Evolutionary conservation across 2,329 filamentous ascomycete species (phyloP).

Genomic region (Aspergillus sojae): DNA sequence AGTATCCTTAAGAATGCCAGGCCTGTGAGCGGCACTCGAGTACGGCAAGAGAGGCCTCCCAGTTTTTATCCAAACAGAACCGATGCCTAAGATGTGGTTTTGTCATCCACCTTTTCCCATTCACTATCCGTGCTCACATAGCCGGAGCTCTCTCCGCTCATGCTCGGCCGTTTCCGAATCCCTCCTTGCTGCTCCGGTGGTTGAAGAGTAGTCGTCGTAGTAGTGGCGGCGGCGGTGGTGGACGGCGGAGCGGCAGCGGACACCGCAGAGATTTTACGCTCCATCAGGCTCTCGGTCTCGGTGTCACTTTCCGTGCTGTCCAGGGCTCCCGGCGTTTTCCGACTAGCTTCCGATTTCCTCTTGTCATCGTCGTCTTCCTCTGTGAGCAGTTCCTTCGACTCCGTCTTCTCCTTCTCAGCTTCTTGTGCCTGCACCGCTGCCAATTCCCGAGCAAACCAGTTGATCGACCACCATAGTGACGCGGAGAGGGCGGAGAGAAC

Average conservation of each 20-base stretch:
- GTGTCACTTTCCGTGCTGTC: constrained; percentile 48
- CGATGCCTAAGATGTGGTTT: constrained; percentile 11
- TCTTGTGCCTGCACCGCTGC: constrained; percentile 54
- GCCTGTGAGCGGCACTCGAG: not conserved
- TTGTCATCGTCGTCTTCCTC: constrained; percentile 13
- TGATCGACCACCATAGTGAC: constrained; percentile 89
- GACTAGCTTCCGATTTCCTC: constrained; percentile 19
- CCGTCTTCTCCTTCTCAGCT: constrained; percentile 43
- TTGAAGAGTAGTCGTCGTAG: constrained; percentile 48
- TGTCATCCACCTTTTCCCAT: constrained; percentile 85
- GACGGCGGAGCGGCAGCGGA: constrained; percentile 20
- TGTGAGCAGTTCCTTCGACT: constrained; percentile 41
- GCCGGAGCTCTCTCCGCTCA: constrained; percentile 54
- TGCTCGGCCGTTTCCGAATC: constrained; percentile 49
- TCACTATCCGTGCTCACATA: constrained; percentile 86
- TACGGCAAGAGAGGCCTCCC: not conserved
- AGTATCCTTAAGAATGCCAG: not conserved
- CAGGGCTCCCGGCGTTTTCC: constrained; percentile 35
- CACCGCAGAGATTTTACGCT: constrained; percentile 19
- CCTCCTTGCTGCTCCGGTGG: constrained; percentile 44
- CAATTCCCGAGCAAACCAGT: constrained; percentile 86
- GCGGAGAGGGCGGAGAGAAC: constrained; percentile 77
- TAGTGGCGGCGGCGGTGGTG: constrained; percentile 13
- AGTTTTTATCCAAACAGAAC: not conserved
- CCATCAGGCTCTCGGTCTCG: constrained; percentile 41